phyloP scores from a whole-genome alignment of 345 rosid species.

The Populus deltoides region DNA sequence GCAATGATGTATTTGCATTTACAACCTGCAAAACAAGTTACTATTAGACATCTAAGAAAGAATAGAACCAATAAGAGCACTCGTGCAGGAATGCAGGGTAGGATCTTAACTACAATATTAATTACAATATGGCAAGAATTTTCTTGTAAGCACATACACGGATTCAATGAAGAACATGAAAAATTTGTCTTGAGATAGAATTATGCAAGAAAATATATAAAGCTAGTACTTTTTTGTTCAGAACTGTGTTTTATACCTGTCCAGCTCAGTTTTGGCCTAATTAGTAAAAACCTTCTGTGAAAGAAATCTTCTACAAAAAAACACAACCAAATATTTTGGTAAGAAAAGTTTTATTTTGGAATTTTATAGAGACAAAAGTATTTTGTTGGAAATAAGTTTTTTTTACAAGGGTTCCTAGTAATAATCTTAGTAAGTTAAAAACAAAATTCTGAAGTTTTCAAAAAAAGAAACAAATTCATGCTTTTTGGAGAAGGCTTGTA shows the following conservation, averaged over 20 bases:
- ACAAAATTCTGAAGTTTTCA: neutral
- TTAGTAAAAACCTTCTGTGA: neutral
- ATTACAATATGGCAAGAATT: neutral
- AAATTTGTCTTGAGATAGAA: neutral
- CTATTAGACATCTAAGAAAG: neutral
- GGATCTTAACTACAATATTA: neutral
- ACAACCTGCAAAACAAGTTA: slow-evolving; percentile 56
- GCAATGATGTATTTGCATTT: slow-evolving; percentile 81
- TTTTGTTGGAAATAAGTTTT: neutral
- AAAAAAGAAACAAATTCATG: neutral
- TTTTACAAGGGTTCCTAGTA: neutral
- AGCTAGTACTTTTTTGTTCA: neutral
- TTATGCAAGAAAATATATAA: neutral
- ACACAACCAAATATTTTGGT: neutral
- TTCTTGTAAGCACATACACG: neutral
- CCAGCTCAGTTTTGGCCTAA: neutral
- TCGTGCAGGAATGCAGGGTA: neutral
- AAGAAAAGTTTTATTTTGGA: neutral
- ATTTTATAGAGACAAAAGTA: neutral
- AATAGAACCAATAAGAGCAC: neutral
- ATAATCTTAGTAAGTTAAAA: neutral
- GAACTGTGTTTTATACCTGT: neutral
- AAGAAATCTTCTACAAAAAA: too few species aligned
- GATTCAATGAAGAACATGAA: neutral
- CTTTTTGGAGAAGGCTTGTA: neutral